Base-by-base conservation (phyloP, 352 stramenopile species). In the Phytophthora fragariae region DNA sequence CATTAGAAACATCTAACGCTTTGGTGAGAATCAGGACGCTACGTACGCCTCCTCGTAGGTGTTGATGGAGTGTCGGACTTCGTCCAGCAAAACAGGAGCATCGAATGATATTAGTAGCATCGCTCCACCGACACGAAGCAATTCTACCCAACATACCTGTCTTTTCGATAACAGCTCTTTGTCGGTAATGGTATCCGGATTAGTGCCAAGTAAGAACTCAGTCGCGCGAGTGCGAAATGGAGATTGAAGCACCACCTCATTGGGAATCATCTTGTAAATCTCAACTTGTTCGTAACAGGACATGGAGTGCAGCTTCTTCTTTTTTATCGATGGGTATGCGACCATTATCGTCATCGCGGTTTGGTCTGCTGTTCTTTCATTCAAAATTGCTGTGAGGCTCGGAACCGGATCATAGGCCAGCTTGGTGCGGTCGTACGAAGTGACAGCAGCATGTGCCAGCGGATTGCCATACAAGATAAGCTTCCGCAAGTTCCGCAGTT, bases 201-300 rank as follows among this genome's bases (percentile, higher is more conserved):
- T 75, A 17, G 73, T 49, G 12, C 57, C 21, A 11, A 86, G 62
- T 69, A 90, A 62, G 62, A 85, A 85, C n/a, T 81, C 62, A 0
- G 76, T 82, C n/a, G 82, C 64, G 31, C 83, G 83, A 24, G 73
- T 85, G 9, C 75, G 81, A 57, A 93, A 93, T 24, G 83, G 77
- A 5, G 76, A 77, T n/a, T 85, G 77, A 24, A 92, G 68, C 19
- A 80, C 72, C 10, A 85, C 69, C 33, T 92, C 83, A 29, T 88
- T 92, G 0, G 86, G 85, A 62, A 93, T 86, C 76, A 93, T 89
- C 70, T 92, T 93, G 75, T 90, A 93, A 68, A 95, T 95, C 57
- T 93, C 81, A 3, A 94, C 85, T 29, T 88, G 81, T n/a, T 92
- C 85, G 65, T 94, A 94, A 52, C 72, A 77, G 9, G 77, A 71